Base-by-base conservation (phyloP, 2,329 filamentous ascomycete species). In the Trichoderma hamatum region DNA sequence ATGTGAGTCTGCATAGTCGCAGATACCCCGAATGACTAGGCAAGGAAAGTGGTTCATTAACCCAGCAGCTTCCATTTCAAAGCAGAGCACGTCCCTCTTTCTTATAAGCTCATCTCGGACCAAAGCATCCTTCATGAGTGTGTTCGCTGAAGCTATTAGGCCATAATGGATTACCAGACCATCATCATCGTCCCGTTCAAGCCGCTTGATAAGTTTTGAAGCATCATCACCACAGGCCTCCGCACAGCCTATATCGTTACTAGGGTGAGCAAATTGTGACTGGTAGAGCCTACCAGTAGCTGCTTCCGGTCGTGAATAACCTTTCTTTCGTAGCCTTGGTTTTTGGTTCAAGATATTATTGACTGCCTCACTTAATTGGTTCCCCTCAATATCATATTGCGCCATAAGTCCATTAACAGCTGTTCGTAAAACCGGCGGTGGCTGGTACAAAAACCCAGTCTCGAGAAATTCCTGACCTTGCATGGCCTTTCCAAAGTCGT, bases 401-500 rank as follows among this genome's bases (percentile, higher is more conserved):
- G 58, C 36, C 24, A 28, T 43, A 4, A 61, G 19, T 14, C 26
- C 58, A 16, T 19, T 24, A 19, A 61, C 19, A 28, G 58, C 58
- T 13, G 39, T 46, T 19, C 36, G 58, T 6, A 61, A 11, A 3
- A 7, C 24, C 13, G 28, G 3, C 5, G 58, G 58, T 21, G 58
- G 36, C 3, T 61, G 36, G 1, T 46, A 30, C 5, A 46, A 43
- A 14, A 49, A 21, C 1, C 58, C 58, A 0, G 58, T 61, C 11
- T 39, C 19, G 2, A 13, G 26, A 28, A 46, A 61, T 5, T 19
- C 19, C 5, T 61, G 58, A 3, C n/a, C 24, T 4, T 61, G 58
- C 5, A 61, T 49, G 13, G 39, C 28, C 2, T 61, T 61, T 11
- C 58, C 58, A 21, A 61, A 61, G 58, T 61, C 58, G 16, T 61